These are phyloP conservation scores for Nemophila menziesii DNA, from an alignment of 257 asterid genomes.

Conservation along the genomic window DNA sequence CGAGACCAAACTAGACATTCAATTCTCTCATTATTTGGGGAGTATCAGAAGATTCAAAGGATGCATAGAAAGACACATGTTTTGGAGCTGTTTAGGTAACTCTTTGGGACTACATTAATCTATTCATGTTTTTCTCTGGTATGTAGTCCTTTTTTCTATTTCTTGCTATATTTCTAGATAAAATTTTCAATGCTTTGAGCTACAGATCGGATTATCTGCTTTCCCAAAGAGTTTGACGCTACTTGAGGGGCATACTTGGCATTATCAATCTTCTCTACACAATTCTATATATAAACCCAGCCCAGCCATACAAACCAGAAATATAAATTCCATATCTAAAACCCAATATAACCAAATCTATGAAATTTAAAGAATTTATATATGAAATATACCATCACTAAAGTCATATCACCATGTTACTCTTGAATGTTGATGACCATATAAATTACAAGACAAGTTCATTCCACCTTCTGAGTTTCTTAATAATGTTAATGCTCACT, in stretches of 20 bases:
- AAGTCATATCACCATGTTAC: not conserved
- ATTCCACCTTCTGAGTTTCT: no score
- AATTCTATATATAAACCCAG: no score
- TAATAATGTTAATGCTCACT: no score
- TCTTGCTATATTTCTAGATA: not conserved
- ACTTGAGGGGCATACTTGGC: not conserved
- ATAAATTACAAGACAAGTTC: no score
- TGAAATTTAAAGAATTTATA: no score
- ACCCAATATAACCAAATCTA: no score
- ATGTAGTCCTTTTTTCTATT: not conserved
- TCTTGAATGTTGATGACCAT: no score
- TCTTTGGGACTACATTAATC: not conserved
- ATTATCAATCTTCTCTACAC: no score
- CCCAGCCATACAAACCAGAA: no score
- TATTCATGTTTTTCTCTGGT: not conserved
- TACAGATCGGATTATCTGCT: not conserved
- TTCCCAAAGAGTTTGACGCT: not conserved
- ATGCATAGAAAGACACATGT: not conserved
- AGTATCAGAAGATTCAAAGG: not conserved
- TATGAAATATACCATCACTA: not conserved
- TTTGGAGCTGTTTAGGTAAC: not conserved
- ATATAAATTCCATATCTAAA: not conserved
- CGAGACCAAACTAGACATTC: not conserved
- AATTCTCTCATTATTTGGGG: not conserved
- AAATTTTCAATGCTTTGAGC: not conserved